phyloP scores from a whole-genome alignment of 495 filamentous ascomycete genomes.

The Peziza echinospora region DNA sequence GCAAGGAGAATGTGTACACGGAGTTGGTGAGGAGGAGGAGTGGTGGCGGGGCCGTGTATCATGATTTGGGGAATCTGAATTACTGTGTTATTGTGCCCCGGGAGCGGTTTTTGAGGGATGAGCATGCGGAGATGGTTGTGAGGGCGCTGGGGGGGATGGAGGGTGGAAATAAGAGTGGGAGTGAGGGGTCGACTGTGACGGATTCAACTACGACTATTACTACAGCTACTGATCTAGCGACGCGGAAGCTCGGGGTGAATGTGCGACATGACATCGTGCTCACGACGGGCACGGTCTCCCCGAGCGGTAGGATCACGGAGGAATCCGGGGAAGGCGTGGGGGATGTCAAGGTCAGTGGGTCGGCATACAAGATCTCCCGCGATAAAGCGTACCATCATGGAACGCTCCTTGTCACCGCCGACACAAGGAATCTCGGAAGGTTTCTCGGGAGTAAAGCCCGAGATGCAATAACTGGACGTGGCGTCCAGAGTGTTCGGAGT shows the following conservation, averaged over 20 bases:
- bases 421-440: slow-evolving; percentile 39
- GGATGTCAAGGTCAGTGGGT: slow-evolving; percentile 65
- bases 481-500: slow-evolving; percentile 84
- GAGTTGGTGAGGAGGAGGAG: slow-evolving; percentile 58
- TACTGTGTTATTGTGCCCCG: slow-evolving; percentile 75
- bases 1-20: slow-evolving; percentile 21
- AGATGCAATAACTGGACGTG: slow-evolving; percentile 52
- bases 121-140: slow-evolving; percentile 78
- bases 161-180: too few species aligned
- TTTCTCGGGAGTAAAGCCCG: slow-evolving; percentile 54
- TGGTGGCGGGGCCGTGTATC: slow-evolving; percentile 83
- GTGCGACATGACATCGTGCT: slow-evolving; percentile 84
- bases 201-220: too few species aligned
- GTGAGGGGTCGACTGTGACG: slow-evolving; percentile 25
- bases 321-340: slow-evolving; percentile 15
- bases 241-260: slow-evolving; percentile 65
- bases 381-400: slow-evolving; percentile 70
- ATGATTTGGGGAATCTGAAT: slow-evolving; percentile 81
- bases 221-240: slow-evolving; percentile 28
- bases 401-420: slow-evolving; percentile 55
- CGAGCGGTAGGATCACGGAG: slow-evolving; percentile 4
- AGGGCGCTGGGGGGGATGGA: slow-evolving; percentile 42
- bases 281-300: slow-evolving; percentile 21
- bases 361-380: slow-evolving; percentile 75
- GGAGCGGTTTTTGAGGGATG: slow-evolving; percentile 51